These are phyloP conservation scores for Ilyonectria robusta DNA, from an alignment of 2,329 filamentous ascomycete genomes.

Conservation along the genomic window DNA sequence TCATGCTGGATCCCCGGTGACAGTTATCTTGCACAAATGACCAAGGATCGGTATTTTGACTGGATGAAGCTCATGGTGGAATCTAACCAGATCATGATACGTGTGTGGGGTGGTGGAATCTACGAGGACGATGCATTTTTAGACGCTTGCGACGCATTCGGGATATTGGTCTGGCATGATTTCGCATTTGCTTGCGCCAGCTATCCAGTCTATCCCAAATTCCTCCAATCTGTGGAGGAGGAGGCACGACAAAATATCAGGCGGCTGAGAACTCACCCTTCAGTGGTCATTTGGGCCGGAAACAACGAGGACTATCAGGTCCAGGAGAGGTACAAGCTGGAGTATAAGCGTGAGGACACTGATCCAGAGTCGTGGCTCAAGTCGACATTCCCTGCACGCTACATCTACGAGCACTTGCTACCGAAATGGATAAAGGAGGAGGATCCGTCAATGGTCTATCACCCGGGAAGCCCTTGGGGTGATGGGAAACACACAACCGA, in stretches of 20 bases:
- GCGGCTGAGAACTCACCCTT: slow-evolving; percentile 72
- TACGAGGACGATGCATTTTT: slow-evolving; percentile 79
- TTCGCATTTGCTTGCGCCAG: slow-evolving; percentile 80
- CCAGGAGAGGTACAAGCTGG: slow-evolving; percentile 75
- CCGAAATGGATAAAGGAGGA: slow-evolving; percentile 52
- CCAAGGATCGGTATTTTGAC: slow-evolving; percentile 72
- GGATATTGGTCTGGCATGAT: slow-evolving; percentile 80
- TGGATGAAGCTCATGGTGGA: slow-evolving; percentile 81
- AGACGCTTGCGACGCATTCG: slow-evolving; percentile 77
- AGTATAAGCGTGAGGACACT: slow-evolving; percentile 83
- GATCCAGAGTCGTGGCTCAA: slow-evolving; percentile 75
- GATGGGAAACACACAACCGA: slow-evolving; percentile 72
- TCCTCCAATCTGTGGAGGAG: slow-evolving; percentile 69
- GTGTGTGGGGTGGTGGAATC: slow-evolving; percentile 50
- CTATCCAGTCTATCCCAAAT: slow-evolving; percentile 73
- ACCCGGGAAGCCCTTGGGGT: slow-evolving; percentile 75
- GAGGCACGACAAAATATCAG: slow-evolving; percentile 76
- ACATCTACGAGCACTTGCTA: slow-evolving; percentile 84
- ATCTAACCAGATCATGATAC: slow-evolving; percentile 45
- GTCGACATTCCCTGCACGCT: slow-evolving; percentile 82
- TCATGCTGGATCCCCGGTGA: slow-evolving; percentile 87
- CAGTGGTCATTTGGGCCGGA: slow-evolving; percentile 82
- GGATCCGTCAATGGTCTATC: slow-evolving; percentile 59
- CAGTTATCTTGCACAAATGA: slow-evolving; percentile 79
- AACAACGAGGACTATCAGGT: slow-evolving; percentile 88